Evolutionary conservation across 352 stramenopile species (phyloP), one percentile per base, ranked within the genome.

Genomic region (Globisporangium perplexum): DNA sequence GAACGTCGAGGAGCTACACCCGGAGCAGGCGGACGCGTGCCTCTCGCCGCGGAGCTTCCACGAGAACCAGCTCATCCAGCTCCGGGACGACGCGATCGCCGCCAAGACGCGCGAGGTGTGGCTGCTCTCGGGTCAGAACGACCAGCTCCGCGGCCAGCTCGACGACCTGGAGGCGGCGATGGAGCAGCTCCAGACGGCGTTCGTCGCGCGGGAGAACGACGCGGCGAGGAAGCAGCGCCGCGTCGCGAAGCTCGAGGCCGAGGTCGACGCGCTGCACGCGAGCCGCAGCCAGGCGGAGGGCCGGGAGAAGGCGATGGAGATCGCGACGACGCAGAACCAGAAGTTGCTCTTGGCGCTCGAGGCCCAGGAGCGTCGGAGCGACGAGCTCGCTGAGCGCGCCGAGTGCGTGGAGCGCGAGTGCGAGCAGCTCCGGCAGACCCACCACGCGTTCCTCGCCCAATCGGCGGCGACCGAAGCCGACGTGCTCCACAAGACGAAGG

Each of bases 101-200:
- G 77, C 77, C 23, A 90, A 90, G 38, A 78, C 71, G 1, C 74
- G 80, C 20, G 77, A 93, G 47, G 67, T 93, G 12, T 88, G 75
- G 72, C 61, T 93, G 14, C 59, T 93, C 8, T 74, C 68, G 5
- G 76, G 74, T 0, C 66, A 88, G 33, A 90, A 93, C 48, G 77
- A 86, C 30, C 66, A 77, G 38, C 65, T 93, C 0, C 77, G 71
- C 3, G 61, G 66, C 18, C 75, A 93, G 50, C 58, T 93, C 31
- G 79, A 90, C 46, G 79, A 84, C 26, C 48, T 88, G 1, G 79
- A 93, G 51, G 43, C 57, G 4, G 77, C 79, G 22, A 54, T 93
- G 11, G 73, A 87, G 26, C 63, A 79, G 22, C 47, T 93, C n/a
- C 75, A 93, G 51, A 69, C 63, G 11, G 66, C 63, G 12, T 68